phyloP scores from a whole-genome alignment of 2,329 filamentous ascomycete genomes.

The Fusarium vanettenii region DNA sequence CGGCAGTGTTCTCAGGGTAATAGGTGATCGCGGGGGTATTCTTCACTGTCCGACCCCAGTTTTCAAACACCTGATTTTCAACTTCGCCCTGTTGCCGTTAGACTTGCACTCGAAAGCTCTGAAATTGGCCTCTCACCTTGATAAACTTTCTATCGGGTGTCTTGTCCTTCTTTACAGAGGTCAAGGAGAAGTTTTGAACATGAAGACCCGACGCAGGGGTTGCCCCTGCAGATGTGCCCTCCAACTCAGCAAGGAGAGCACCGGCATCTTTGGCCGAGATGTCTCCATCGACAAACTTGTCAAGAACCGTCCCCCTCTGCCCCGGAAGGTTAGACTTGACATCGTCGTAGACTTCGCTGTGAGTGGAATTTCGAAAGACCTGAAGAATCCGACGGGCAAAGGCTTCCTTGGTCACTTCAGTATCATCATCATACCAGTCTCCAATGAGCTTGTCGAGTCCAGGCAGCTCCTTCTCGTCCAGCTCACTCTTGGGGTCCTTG shows the following conservation, averaged over 20 bases:
- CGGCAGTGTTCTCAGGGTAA: background rate
- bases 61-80: background rate
- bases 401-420: background rate
- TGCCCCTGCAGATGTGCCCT: background rate
- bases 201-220: background rate
- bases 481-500: background rate
- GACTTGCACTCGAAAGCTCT: background rate
- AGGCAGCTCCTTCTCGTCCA: background rate
- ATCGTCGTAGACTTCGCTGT: background rate
- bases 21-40: background rate
- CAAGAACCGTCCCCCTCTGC: background rate
- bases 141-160: background rate
- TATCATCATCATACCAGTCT: background rate
- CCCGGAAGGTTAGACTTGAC: background rate
- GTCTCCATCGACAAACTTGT: background rate
- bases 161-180: background rate
- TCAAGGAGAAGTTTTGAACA: background rate
- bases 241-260: background rate
- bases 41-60: background rate
- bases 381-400: background rate
- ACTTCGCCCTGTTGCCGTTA: background rate
- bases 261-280: background rate
- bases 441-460: background rate
- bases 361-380: background rate
- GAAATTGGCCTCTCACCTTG: background rate